phyloP scores from a whole-genome alignment of 1,139 yeast species.

The Diutina siamensis region DNA sequence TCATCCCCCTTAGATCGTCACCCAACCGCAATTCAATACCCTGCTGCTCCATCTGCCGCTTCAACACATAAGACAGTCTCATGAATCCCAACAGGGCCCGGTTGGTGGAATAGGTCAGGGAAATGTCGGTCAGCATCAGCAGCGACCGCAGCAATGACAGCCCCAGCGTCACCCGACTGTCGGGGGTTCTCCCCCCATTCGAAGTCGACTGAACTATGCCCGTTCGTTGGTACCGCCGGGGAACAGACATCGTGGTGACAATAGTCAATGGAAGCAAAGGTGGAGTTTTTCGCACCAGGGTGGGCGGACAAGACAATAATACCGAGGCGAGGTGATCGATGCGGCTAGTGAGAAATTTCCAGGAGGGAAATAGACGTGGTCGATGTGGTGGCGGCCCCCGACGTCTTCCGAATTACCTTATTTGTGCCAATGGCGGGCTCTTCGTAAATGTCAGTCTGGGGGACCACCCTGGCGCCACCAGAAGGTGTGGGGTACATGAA shows the following conservation, averaged over 20 bases:
- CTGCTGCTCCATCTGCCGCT: slow-evolving; percentile 2
- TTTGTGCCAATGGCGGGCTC: too few relatives aligned
- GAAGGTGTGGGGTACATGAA: too few relatives aligned
- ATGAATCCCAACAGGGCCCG: slow-evolving; percentile 2
- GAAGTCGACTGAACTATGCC: neutral
- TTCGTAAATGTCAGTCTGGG: too few relatives aligned
- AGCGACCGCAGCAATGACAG: neutral
- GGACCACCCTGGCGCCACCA: too few relatives aligned
- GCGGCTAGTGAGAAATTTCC: too few relatives aligned
- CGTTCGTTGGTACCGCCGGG: slow-evolving; percentile 1
- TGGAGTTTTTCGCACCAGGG: neutral
- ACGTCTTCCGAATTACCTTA: too few relatives aligned
- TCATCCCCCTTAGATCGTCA: neutral
- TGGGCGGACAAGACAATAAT: too few relatives aligned
- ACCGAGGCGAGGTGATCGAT: too few relatives aligned
- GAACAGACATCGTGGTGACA: slow-evolving; percentile 3
- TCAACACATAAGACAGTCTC: slow-evolving; percentile 1
- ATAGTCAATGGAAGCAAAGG: too few relatives aligned
- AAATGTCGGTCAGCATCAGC: slow-evolving; percentile 3
- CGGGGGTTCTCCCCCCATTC: neutral
- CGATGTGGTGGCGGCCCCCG: too few relatives aligned
- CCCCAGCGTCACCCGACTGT: neutral
- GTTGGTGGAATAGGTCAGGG: neutral
- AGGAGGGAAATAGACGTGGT: too few relatives aligned
- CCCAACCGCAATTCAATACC: neutral